These are phyloP conservation scores for Dactylorhiza incarnata DNA, from an alignment of 106 monocot genomes.

Conservation along the genomic window DNA sequence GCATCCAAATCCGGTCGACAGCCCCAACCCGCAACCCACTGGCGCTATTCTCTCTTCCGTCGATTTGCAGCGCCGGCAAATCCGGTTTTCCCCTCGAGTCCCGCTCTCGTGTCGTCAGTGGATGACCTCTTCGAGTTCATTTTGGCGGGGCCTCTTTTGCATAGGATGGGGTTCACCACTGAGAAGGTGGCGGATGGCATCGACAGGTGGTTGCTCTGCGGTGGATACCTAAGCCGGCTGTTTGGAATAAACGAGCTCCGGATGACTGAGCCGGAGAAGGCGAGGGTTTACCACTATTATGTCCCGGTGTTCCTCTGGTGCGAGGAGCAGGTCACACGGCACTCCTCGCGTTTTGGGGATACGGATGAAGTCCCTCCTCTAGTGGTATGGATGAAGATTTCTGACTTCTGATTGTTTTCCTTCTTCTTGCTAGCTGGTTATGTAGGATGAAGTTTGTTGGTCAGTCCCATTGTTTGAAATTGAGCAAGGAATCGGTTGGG, in stretches of 20 bases:
- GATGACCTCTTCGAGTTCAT: conserved; percentile 75
- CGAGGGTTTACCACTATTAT: conserved; percentile 84
- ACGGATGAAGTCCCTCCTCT: conserved; percentile 75
- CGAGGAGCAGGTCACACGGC: conserved; percentile 57
- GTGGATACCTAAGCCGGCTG: conserved; percentile 48
- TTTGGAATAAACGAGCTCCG: conserved; percentile 58
- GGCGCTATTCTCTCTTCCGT: not conserved
- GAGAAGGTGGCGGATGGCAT: conserved; percentile 56
- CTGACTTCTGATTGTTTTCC: not conserved
- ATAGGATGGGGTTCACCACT: conserved; percentile 48
- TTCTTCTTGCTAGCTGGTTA: not conserved
- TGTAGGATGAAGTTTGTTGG: too few species aligned
- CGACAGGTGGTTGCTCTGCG: conserved; percentile 68
- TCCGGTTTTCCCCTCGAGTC: conserved; percentile 27
- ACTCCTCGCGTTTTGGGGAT: conserved; percentile 41
- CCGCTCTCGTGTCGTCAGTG: conserved; percentile 67
- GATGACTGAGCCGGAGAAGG: conserved; percentile 54
- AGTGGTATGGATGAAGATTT: conserved; percentile 40
- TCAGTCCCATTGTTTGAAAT: too few species aligned
- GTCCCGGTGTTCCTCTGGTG: conserved; percentile 94
- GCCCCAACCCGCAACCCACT: not conserved
- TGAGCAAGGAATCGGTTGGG: too few species aligned
- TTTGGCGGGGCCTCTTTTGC: conserved; percentile 61
- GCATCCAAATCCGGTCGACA: not conserved
- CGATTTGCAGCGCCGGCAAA: conserved; percentile 5